Evolutionary conservation across 2,329 filamentous ascomycete species (phyloP).

Genomic region (Alternaria ethzedia): DNA sequence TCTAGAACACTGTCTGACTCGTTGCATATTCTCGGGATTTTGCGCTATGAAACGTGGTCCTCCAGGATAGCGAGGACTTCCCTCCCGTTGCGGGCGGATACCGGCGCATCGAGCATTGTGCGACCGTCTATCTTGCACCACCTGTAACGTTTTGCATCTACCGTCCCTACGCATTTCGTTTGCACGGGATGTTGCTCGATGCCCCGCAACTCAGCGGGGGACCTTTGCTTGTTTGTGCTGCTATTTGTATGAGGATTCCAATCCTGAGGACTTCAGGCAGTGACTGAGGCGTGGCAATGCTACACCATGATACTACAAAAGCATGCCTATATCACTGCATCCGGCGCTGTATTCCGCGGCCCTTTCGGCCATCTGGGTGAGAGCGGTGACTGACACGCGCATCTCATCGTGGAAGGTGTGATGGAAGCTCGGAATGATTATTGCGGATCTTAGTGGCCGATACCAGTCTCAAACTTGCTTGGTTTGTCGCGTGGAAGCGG

Average conservation of each 20-base stretch:
- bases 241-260: neutral
- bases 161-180: neutral
- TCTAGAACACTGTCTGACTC: constrained; percentile 36
- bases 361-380: neutral
- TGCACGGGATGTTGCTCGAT: neutral
- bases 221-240: neutral
- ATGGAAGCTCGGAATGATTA: constrained; percentile 27
- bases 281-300: neutral
- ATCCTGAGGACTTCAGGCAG: neutral
- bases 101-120: constrained; percentile 21
- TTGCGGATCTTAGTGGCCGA: constrained; percentile 14
- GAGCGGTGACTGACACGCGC: constrained; percentile 23
- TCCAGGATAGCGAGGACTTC: constrained; percentile 16
- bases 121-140: constrained; percentile 16
- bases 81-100: constrained; percentile 20
- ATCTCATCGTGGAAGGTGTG: constrained; percentile 21
- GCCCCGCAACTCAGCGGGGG: neutral
- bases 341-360: neutral
- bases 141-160: constrained; percentile 12
- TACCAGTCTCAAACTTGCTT: constrained; percentile 24
- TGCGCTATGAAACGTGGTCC: constrained; percentile 22
- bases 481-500: constrained; percentile 47
- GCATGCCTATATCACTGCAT: neutral
- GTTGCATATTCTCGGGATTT: constrained; percentile 15
- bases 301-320: neutral